Percentiles rank a stretch among this genome's conserved stretches.
Evolutionary conservation across 2,329 filamentous ascomycete genomes (phyloP).

Genomic region (Magnaporthiopsis poae): DNA sequence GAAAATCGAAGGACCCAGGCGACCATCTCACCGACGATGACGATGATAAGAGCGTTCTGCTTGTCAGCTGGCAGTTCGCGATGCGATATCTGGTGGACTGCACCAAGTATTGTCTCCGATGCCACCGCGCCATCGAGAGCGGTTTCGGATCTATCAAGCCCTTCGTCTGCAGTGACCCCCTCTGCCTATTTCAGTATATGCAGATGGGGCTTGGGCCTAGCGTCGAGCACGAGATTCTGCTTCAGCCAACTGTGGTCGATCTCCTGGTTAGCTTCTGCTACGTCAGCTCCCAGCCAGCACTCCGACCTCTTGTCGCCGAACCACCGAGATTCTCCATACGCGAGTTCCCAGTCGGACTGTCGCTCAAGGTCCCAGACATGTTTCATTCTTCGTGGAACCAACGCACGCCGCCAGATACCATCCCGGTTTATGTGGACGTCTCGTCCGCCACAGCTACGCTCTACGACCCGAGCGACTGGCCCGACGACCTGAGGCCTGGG

Average conservation of each 20-base stretch:
- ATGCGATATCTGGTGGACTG: slow-evolving; percentile 70
- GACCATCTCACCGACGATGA: slow-evolving; percentile 21
- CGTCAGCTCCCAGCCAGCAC: slow-evolving; percentile 28
- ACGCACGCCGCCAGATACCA: background rate
- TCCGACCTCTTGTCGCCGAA: slow-evolving; percentile 2
- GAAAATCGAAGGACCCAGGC: background rate
- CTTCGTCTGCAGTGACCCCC: slow-evolving; percentile 62
- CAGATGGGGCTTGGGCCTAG: slow-evolving; percentile 73
- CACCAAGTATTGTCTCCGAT: slow-evolving; percentile 79
- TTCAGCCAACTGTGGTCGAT: slow-evolving; percentile 74
- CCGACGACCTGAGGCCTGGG: slow-evolving; percentile 2
- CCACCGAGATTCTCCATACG: slow-evolving; percentile 22
- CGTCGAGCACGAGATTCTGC: slow-evolving; percentile 73
- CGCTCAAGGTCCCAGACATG: slow-evolving; percentile 23
- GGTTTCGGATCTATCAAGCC: slow-evolving; percentile 64
- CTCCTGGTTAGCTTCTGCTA: slow-evolving; percentile 78
- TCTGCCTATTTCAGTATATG: slow-evolving; percentile 86
- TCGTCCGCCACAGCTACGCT: background rate
- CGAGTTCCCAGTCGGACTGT: slow-evolving; percentile 34
- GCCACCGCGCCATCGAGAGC: slow-evolving; percentile 57
- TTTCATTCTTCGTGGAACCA: background rate
- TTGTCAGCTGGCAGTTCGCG: slow-evolving; percentile 62
- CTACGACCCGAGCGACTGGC: slow-evolving; percentile 3
- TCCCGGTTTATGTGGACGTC: background rate
- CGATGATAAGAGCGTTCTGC: slow-evolving; percentile 34